These are phyloP conservation scores for Hydrangea macrophylla DNA, from an alignment of 148 eudicot genomes.

Conservation along the genomic window DNA sequence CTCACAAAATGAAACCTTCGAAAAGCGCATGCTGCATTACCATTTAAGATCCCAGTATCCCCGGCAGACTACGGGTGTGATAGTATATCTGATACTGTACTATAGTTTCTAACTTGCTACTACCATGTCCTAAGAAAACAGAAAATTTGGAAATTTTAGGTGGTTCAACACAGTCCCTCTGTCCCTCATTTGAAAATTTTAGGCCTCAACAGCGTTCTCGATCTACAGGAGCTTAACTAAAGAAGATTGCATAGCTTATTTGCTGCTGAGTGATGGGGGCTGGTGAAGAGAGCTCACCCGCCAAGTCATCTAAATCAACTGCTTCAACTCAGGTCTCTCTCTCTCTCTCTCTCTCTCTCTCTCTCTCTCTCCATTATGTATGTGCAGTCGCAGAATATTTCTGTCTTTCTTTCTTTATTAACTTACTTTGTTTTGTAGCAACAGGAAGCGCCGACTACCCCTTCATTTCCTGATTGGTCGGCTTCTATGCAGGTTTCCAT, in stretches of 20 bases:
- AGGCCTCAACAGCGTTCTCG: neutral
- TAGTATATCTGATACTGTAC: too few relatives aligned
- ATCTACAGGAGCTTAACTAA: neutral
- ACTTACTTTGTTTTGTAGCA: conserved; percentile 8
- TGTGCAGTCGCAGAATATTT: neutral
- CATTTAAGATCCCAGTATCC: too few relatives aligned
- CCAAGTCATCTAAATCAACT: conserved; percentile 58
- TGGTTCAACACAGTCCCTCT: too few relatives aligned
- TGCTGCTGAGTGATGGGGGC: conserved; percentile 43
- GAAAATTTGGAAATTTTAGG: too few relatives aligned
- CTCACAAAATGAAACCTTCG: too few relatives aligned
- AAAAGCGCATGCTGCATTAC: too few relatives aligned
- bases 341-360: conserved; percentile 4
- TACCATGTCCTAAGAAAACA: too few relatives aligned
- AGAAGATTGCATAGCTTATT: neutral
- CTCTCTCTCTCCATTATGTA: neutral
- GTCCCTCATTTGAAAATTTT: neutral
- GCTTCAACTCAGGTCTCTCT: conserved; percentile 53
- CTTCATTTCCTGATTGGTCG: conserved; percentile 71
- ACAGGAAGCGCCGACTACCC: conserved; percentile 57
- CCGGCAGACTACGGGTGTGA: too few relatives aligned
- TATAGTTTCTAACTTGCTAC: too few relatives aligned
- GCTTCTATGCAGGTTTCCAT: conserved; percentile 67
- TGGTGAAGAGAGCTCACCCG: conserved; percentile 57
- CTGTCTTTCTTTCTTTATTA: neutral